Conservation (phyloP, 2,329 filamentous ascomycete species). For the Torrubiellomyces zombiae region DNA sequence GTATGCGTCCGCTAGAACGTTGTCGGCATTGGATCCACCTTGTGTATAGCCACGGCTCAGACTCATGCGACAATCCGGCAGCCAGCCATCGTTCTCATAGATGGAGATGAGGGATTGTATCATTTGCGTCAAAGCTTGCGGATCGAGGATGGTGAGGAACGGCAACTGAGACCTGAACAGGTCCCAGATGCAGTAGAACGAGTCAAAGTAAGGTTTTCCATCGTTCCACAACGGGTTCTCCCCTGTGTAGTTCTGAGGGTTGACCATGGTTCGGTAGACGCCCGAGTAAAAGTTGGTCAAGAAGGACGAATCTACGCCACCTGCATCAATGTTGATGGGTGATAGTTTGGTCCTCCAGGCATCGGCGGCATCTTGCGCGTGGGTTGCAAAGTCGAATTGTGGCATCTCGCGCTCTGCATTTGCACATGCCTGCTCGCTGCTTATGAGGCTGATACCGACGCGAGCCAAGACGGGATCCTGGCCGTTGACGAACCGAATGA, state of each 20-base stretch:
- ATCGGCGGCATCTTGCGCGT: conserved; percentile 32
- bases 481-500: conserved; percentile 38
- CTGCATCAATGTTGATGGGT: conserved; percentile 36
- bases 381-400: conserved; percentile 41
- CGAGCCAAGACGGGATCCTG: conserved; percentile 41
- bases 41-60: conserved; percentile 59
- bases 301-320: conserved; percentile 33
- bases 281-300: conserved; percentile 54
- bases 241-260: conserved; percentile 57
- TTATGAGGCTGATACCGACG: conserved; percentile 56
- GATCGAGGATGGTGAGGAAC: conserved; percentile 52
- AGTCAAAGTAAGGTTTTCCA: conserved; percentile 56
- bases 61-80: conserved; percentile 65
- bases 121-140: conserved; percentile 45
- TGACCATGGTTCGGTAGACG: conserved; percentile 56
- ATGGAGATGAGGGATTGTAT: conserved; percentile 55
- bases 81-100: conserved; percentile 51
- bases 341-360: conserved; percentile 47
- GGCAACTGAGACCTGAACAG: conserved; percentile 53
- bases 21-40: conserved; percentile 59
- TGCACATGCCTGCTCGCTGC: conserved; percentile 44
- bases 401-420: conserved; percentile 57
- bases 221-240: conserved; percentile 54
- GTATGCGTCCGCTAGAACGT: conserved; percentile 49
- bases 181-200: conserved; percentile 65